phyloP scores from a whole-genome alignment of 2,329 filamentous ascomycete genomes.

The Aspergillus sp. region DNA sequence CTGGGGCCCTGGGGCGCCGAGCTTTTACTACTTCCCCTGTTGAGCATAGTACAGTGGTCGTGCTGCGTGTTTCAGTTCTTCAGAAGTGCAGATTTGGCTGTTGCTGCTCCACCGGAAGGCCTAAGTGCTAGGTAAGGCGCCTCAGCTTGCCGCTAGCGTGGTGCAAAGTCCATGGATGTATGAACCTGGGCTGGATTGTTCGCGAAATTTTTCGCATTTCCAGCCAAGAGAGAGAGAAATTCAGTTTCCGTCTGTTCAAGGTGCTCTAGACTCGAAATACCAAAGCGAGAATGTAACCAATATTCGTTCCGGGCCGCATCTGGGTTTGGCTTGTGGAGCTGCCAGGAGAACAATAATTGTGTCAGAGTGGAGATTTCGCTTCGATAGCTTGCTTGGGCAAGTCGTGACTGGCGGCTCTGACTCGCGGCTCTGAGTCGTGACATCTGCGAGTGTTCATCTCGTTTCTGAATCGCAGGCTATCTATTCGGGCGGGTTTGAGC shows the following conservation, averaged over 20 bases:
- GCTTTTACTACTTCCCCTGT: too few relatives aligned
- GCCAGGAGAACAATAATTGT: neutral
- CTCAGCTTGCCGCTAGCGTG: neutral
- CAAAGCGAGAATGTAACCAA: neutral
- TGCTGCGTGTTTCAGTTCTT: too few relatives aligned
- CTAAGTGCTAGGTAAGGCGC: neutral
- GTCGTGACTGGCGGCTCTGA: neutral
- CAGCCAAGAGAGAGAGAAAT: neutral
- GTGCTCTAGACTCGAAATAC: neutral
- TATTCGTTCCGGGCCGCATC: neutral
- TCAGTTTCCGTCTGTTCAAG: neutral
- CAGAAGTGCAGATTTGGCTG: neutral
- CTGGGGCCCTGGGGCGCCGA: too few relatives aligned
- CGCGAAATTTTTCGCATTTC: neutral
- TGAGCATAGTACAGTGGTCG: too few relatives aligned
- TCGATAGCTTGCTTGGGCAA: neutral
- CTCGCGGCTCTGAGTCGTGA: neutral
- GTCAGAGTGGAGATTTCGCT: neutral
- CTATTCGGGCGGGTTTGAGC: too few relatives aligned
- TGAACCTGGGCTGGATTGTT: neutral
- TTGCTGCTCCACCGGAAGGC: neutral
- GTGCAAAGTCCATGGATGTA: neutral
- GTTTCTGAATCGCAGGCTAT: too few relatives aligned
- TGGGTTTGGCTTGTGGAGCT: neutral
- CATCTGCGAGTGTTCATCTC: neutral